Evolutionary conservation across 1,284 basidiomycete genomes (phyloP), one percentile per base, ranked within the genome.

Genomic region (Ganoderma multipileum): DNA sequence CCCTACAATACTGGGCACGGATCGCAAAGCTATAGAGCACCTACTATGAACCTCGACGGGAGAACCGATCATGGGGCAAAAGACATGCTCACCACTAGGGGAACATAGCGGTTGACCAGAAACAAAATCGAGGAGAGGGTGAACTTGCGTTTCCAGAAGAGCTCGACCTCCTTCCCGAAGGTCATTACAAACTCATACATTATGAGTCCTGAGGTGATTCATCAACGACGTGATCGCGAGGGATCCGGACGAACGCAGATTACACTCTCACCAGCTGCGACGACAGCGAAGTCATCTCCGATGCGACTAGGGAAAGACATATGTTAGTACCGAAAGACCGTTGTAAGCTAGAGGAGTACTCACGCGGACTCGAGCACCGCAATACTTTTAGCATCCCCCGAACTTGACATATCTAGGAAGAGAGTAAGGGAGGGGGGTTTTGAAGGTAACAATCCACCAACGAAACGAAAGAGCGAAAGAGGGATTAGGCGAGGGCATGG

Each of bases 171-270:
- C 18, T 44, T 47, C 11, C 30, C 41, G 26, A 70, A 62, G 38
- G 69, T 70, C 38, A 67, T 39, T 16, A 39, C 20, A 12, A 57
- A 70, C 28, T 70, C 65, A 39, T 67, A 70, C 12, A 30, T 42
- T 12, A 66, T 50, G 12, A 66, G 47, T 16, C 44, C 64, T 65
- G 39, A 8, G 33, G 33, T 30, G 8, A n/a, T n/a, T n/a, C n/a
- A n/a, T n/a, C n/a, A 18, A 36, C 18, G 26, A 3, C 8, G 18
- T 33, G 30, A 12, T 23, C 52, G 9, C 23, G 12, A 18, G 20
- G 5, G 20, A n/a, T 33, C 28, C 0, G 30, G 59, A 60, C 6
- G 20, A 41, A 28, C 39, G 9, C 33, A 6, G 16, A 3, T 2
- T 38, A 26, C 14, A 57, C n/a, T n/a, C 54, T 57, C 6, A 64